Evolutionary conservation across 441 rosid species (phyloP).

Genomic region (Codiaeum variegatum): DNA sequence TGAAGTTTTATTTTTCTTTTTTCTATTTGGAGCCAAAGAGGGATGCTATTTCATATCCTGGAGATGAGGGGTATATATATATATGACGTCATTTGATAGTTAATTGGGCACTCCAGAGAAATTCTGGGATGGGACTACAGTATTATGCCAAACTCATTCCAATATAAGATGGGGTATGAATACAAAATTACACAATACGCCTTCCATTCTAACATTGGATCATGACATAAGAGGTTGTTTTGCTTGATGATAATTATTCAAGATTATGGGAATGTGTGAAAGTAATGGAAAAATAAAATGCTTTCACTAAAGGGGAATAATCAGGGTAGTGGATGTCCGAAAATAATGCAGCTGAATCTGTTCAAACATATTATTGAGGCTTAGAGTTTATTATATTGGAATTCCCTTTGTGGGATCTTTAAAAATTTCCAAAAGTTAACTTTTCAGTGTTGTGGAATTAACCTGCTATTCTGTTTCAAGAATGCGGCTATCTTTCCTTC

Average conservation of each 20-base stretch:
- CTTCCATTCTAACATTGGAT: neutral
- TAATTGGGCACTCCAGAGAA: neutral
- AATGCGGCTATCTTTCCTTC: slow-evolving; percentile 14
- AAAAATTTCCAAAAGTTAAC: neutral
- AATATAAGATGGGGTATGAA: neutral
- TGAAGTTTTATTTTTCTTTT: neutral
- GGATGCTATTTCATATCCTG: neutral
- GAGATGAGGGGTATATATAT: neutral
- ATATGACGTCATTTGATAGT: neutral
- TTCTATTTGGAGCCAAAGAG: neutral
- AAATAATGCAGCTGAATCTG: neutral
- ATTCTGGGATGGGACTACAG: neutral
- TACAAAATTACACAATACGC: neutral
- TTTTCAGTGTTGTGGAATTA: neutral
- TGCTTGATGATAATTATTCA: neutral
- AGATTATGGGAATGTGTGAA: neutral
- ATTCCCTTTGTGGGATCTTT: neutral
- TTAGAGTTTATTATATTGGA: neutral
- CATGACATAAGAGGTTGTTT: neutral
- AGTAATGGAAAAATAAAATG: neutral
- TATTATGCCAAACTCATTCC: neutral
- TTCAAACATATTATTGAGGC: neutral
- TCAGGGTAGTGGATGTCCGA: neutral
- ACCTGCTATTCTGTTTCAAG: slow-evolving; percentile 12
- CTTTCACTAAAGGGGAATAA: neutral